Evolutionary conservation across 2,329 filamentous ascomycete genomes (phyloP), one percentile per base, ranked within the genome.

Genomic region (Myriosclerotinia curreyana): DNA sequence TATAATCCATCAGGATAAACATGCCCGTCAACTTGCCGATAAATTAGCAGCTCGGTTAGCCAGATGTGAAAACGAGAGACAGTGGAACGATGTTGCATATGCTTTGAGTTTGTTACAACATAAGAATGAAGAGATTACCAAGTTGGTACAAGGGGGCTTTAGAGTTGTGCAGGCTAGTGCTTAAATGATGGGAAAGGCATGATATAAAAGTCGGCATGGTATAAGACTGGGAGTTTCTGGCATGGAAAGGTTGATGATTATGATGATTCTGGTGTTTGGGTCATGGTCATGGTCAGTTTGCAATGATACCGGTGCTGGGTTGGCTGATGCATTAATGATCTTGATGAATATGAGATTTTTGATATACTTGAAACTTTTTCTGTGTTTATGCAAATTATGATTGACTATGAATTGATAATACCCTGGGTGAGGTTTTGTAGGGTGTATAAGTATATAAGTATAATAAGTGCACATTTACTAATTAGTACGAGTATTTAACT

Each of bases 61-160:
- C 1, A 84, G 94, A 54, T 97, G 93, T 73, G 93, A 97, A 74
- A 96, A 84, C 55, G 94, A 99, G 78, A 83, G 93, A 68, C 93
- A 98, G 75, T 99, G 95, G 95, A 96, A 94, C 74, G 95, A 99
- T 77, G 93, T 98, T 51, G 91, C 94, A 0, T 99, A 92, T 79
- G 93, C 93, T 3, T 79, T 99, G 66, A 92, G 92, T 3, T 78
- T 97, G 66, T 78, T 99, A 64, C 93, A 92, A 73, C 95, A 99
- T 76, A 96, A 95, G 81, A 94, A 94, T 71, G 91, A 96, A 73
- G 91, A 96, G 53, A 96, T 96, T 64, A 82, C 84, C 65, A 95
- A 92, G 79, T 75, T 88, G 65, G 82, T 96, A 22, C 78, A 83
- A 0, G 90, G 90, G 66, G 91, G 91, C 0, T 95, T 92, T 78